phyloP scores from a whole-genome alignment of 2,329 filamentous ascomycete genomes.

The Teratosphaeria zuluensis region DNA sequence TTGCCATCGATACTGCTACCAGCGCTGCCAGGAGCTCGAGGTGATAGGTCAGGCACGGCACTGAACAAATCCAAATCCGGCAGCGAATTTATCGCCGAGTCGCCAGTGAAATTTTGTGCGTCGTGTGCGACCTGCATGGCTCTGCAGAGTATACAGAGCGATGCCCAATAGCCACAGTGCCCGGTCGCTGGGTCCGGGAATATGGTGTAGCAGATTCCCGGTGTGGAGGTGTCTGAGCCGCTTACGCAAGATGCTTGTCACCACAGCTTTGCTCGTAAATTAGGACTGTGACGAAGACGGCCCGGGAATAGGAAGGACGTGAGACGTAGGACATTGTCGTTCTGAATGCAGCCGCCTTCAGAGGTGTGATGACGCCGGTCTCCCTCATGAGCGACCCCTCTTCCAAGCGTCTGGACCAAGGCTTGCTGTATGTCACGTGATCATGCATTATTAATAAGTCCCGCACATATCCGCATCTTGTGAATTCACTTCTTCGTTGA shows the following conservation, averaged over 20 bases:
- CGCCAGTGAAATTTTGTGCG: background rate
- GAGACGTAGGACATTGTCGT: too few species aligned
- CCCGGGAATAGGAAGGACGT: background rate
- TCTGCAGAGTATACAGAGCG: background rate
- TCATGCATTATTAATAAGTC: too few species aligned
- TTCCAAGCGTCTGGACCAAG: too few species aligned
- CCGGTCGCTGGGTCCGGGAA: background rate
- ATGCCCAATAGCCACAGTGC: background rate
- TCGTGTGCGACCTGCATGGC: constrained; percentile 4
- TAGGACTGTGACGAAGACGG: background rate
- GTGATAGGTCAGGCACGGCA: background rate
- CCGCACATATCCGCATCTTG: too few species aligned
- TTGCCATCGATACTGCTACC: background rate
- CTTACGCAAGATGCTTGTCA: background rate
- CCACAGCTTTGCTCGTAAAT: too few species aligned
- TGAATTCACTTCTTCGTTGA: too few species aligned
- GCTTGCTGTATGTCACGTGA: too few species aligned
- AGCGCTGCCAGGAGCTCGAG: background rate
- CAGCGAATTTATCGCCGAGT: background rate
- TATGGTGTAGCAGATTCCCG: background rate
- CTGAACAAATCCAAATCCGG: background rate
- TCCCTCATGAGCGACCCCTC: too few species aligned
- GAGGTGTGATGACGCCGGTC: too few species aligned
- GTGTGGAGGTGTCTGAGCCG: background rate
- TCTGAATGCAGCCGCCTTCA: too few species aligned